phyloP scores from a whole-genome alignment of 73 alveolate species.

The Halteria grandinella region DNA sequence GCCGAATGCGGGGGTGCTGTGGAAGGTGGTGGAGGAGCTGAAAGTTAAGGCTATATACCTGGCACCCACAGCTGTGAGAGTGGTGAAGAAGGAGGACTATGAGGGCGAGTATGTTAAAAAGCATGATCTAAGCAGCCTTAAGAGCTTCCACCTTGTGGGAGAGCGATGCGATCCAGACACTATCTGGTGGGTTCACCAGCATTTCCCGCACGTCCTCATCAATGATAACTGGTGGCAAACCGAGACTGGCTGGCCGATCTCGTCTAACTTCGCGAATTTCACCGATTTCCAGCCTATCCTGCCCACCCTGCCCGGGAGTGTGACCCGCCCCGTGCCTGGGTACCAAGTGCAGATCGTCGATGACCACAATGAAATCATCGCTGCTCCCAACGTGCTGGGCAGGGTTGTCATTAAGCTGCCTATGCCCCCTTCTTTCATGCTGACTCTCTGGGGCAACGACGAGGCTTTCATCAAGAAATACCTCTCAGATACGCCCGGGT shows the following conservation, averaged over 20 bases:
- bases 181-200: slow-evolving; percentile 84
- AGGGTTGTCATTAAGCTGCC: slow-evolving; percentile 94
- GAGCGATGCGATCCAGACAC: slow-evolving; percentile 99
- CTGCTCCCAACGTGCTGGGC: slow-evolving; percentile 80
- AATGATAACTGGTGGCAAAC: slow-evolving; percentile 99
- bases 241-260: slow-evolving; percentile 98
- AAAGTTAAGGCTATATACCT: slow-evolving; percentile 92
- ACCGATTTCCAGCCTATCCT: slow-evolving; percentile 64
- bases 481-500: slow-evolving; percentile 90
- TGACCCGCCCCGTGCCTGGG: slow-evolving; percentile 96
- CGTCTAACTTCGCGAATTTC: slow-evolving; percentile 56
- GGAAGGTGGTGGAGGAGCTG: slow-evolving; percentile 90
- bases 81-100: slow-evolving; percentile 97
- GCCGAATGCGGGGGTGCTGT: slow-evolving; percentile 95
- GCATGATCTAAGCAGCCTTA: slow-evolving; percentile 75
- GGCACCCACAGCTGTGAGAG: slow-evolving; percentile 99
- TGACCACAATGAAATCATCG: slow-evolving; percentile 76
- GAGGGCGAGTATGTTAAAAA: slow-evolving; percentile 90
- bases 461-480: slow-evolving; percentile 94
- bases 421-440: slow-evolving; percentile 99
- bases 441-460: slow-evolving; percentile 95
- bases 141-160: slow-evolving; percentile 90
- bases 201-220: slow-evolving; percentile 78
- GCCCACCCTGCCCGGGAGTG: slow-evolving; percentile 91
- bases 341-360: slow-evolving; percentile 85